phyloP scores from a whole-genome alignment of 2,329 filamentous ascomycete species.

The Leptoxyphium fumago region DNA sequence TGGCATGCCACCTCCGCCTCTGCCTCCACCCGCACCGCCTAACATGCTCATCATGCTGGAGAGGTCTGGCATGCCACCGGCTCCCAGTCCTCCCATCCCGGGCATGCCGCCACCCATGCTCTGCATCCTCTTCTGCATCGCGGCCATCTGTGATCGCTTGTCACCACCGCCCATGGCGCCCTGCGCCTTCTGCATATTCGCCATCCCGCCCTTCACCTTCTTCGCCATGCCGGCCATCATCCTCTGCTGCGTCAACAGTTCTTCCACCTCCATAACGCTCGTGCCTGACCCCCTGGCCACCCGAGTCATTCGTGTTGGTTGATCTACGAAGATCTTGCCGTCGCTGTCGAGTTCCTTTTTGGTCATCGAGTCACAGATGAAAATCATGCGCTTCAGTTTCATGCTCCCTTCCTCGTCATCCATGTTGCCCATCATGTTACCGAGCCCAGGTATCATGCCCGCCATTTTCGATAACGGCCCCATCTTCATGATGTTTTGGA shows the following conservation, averaged over 20 bases:
- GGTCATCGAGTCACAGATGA: constrained; percentile 98
- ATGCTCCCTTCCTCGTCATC: constrained; percentile 90
- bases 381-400: constrained; percentile 96
- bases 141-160: constrained; percentile 83
- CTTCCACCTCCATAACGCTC: constrained; percentile 82
- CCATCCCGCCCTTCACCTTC: constrained; percentile 96
- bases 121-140: constrained; percentile 91
- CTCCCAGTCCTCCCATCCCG: constrained; percentile 41
- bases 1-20: constrained; percentile 50
- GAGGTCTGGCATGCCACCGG: constrained; percentile 63
- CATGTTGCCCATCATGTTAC: constrained; percentile 86
- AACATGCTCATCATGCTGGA: constrained; percentile 85
- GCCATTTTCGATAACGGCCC: constrained; percentile 94
- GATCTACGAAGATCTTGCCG: constrained; percentile 83
- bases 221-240: constrained; percentile 99
- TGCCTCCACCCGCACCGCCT: constrained; percentile 41
- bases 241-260: constrained; percentile 89
- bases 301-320: constrained; percentile 83
- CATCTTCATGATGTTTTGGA: constrained; percentile 99
- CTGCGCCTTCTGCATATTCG: constrained; percentile 91
- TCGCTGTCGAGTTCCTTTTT: constrained; percentile 89
- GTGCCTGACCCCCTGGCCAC: constrained; percentile 85
- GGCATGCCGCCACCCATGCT: constrained; percentile 70
- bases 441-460: constrained; percentile 94
- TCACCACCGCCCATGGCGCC: constrained; percentile 73